A percentile compares a stretch with the other conserved stretches of the same genome.
phyloP scores from a whole-genome alignment of 352 stramenopile species.

The Phytophthora capsici region DNA sequence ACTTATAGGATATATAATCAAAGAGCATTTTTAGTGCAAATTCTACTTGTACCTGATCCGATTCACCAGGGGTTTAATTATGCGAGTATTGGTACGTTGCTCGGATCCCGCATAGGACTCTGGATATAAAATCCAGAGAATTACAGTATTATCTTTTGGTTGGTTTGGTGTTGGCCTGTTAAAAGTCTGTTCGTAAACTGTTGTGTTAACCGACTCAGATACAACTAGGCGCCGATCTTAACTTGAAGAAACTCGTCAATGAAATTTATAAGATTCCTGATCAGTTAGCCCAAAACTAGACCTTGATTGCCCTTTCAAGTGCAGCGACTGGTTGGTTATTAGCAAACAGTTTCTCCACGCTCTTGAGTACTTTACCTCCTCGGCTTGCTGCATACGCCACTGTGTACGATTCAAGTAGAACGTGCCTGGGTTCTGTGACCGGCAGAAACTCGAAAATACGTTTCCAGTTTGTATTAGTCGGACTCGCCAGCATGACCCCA shows the following conservation, averaged over 20 bases:
- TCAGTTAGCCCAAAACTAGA: neutral
- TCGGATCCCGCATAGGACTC: too few relatives aligned
- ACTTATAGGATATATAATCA: too few relatives aligned
- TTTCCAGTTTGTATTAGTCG: neutral
- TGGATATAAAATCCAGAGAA: too few relatives aligned
- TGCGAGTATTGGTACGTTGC: too few relatives aligned
- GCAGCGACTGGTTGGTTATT: neutral
- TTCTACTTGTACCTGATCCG: too few relatives aligned
- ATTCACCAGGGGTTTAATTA: too few relatives aligned
- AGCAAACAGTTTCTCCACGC: neutral
- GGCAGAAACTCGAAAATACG: neutral
- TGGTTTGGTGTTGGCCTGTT: constrained; percentile 6
- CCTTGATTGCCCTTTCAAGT: neutral
- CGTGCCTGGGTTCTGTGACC: neutral
- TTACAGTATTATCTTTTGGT: constrained; percentile 16
- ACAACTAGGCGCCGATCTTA: too few relatives aligned
- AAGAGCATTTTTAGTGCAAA: too few relatives aligned
- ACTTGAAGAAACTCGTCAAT: too few relatives aligned
- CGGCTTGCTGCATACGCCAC: neutral
- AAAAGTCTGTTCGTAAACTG: too few relatives aligned
- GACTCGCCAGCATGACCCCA: neutral
- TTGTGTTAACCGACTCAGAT: too few relatives aligned
- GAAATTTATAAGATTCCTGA: too few relatives aligned
- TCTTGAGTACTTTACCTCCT: neutral
- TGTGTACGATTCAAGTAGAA: neutral